Evolutionary conservation across 2,329 filamentous ascomycete species (phyloP), one percentile per base, ranked within the genome.

Genomic region (Lasiodiplodia sp.): DNA sequence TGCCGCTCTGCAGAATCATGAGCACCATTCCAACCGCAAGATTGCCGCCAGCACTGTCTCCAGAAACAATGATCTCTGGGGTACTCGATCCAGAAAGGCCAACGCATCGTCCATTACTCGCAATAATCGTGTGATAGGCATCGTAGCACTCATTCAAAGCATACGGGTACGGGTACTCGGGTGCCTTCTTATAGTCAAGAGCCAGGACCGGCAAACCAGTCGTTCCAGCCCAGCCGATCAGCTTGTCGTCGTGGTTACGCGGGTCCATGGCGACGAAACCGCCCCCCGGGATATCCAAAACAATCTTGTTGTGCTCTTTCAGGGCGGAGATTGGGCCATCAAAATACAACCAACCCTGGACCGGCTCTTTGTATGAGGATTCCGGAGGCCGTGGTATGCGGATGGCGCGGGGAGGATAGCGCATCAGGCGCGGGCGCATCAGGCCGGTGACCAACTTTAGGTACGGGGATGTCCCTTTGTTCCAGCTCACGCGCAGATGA

Each of bases 251-350:
- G 74, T 96, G 94, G 74, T 91, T 92, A 57, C 96, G 86, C n/a
- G 96, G 96, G 69, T 93, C 90, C 96, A 99, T 99, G 21, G 96
- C 94, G 14, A 99, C 94, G 72, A 96, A 99, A 0, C 96, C 96
- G 38, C 96, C 96, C 1, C 96, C 96, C 0, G 96, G 96, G 3
- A 98, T 89, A 78, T 99, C 96, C 44, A 99, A 77, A 1, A 99
- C 87, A 34, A 99, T 79, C 74, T 91, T 91, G 63, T 87, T 90
- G 76, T 96, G 91, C 52, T 91, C 87, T 74, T 89, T 89, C 56
- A 97, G 83, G 57, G 93, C 90, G 2, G 90, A 88, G 8, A 97
- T 80, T 0, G 94, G 91, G 0, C 96, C 96, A 75, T 98, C 93
- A 74, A 94, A 99, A 79, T 97, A 99, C 38, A 99, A 83, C 94